A percentile compares a stretch with the other conserved stretches of the same genome.
These are phyloP conservation scores for Cyberlindnera galapagoensis DNA, from an alignment of 805 yeast species.

Conservation along the genomic window DNA sequence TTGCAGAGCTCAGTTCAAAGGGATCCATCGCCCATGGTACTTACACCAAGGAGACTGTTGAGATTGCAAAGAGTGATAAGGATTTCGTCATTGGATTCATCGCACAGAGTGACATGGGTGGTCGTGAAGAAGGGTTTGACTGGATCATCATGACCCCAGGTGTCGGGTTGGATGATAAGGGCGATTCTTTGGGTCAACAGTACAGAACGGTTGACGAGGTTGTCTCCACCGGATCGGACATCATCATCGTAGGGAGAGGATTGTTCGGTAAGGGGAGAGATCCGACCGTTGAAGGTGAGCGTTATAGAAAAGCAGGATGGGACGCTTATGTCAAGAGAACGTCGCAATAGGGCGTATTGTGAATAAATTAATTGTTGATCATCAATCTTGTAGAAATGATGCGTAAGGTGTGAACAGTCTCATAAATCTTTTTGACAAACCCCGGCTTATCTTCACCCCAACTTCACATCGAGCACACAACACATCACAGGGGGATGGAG, in stretches of 20 bases:
- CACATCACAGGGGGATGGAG: too few species aligned
- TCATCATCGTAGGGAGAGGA: constrained; percentile 98
- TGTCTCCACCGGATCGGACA: constrained; percentile 78
- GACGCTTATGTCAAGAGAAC: constrained; percentile 63
- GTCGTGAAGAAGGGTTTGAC: constrained; percentile 78
- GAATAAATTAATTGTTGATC: too few species aligned
- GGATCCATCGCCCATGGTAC: constrained; percentile 93
- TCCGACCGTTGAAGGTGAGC: constrained; percentile 76
- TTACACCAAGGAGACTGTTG: constrained; percentile 82
- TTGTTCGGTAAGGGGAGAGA: constrained; percentile 91
- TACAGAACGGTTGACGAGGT: constrained; percentile 90
- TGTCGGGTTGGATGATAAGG: constrained; percentile 94
- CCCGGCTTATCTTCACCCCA: too few species aligned
- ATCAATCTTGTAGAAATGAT: too few species aligned
- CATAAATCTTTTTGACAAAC: too few species aligned
- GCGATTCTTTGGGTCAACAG: constrained; percentile 94
- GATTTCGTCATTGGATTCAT: constrained; percentile 95
- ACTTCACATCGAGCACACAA: too few species aligned
- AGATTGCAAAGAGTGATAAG: constrained; percentile 79
- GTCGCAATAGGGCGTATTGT: too few species aligned
- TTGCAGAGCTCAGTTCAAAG: constrained; percentile 91
- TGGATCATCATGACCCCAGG: constrained; percentile 99
- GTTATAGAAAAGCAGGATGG: constrained; percentile 96
- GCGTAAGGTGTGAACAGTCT: too few species aligned
- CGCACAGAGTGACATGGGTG: constrained; percentile 87